Percentiles rank a stretch among this genome's conserved stretches.
phyloP scores from a whole-genome alignment of 257 asterid genomes.

The Solanum medicagineum region DNA sequence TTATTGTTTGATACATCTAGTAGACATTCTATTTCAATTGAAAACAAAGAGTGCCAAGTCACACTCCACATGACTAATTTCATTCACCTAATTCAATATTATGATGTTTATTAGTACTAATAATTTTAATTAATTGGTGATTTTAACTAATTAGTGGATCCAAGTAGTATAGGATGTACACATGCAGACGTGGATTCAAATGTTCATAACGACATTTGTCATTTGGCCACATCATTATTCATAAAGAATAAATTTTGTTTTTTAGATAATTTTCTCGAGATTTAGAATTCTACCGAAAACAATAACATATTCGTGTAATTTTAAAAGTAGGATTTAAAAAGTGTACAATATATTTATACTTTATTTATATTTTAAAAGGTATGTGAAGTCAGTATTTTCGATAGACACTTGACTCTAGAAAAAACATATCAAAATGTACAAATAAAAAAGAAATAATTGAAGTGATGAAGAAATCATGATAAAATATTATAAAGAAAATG shows the following conservation, averaged over 20 bases:
- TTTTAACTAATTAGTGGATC: not conserved
- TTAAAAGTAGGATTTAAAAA: too few relatives aligned
- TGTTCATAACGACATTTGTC: not conserved
- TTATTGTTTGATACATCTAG: not conserved
- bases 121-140: not conserved
- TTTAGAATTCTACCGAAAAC: too few relatives aligned
- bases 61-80: not conserved
- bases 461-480: not conserved
- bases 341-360: too few relatives aligned
- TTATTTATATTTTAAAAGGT: too few relatives aligned
- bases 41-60: not conserved
- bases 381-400: too few relatives aligned
- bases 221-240: not conserved
- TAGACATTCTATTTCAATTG: not conserved
- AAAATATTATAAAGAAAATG: too few relatives aligned
- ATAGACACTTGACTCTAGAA: too few relatives aligned
- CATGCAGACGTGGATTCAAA: not conserved
- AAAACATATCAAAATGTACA: too few relatives aligned
- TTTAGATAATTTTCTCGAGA: not conserved
- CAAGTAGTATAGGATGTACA: not conserved
- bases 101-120: not conserved
- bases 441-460: too few relatives aligned
- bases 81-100: not conserved
- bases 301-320: too few relatives aligned
- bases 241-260: not conserved